Conservation (phyloP, 805 yeast species). For the Candida succiphila region DNA sequence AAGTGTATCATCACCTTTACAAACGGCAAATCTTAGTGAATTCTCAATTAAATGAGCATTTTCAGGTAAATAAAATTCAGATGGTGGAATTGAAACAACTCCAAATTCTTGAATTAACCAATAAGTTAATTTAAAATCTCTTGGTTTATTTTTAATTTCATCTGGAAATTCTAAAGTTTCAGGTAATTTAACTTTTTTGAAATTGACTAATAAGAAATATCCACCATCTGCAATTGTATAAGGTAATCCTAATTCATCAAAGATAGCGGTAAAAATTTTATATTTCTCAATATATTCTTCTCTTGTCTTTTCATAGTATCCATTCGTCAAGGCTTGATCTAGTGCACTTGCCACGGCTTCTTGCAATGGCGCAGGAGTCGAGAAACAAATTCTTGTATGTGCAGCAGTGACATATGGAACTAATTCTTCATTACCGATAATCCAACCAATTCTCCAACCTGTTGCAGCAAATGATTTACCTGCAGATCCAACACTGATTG, state of each 20-base stretch:
- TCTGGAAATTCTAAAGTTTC: constrained; percentile 60
- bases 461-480: constrained; percentile 99
- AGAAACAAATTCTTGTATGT: constrained; percentile 89
- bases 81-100: constrained; percentile 93
- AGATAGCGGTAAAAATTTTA: constrained; percentile 59
- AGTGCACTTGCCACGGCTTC: constrained; percentile 84
- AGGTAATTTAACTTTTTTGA: constrained; percentile 75
- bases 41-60: constrained; percentile 74
- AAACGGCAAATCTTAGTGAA: constrained; percentile 87
- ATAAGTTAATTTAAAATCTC: constrained; percentile 81
- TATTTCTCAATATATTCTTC: constrained; percentile 62
- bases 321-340: constrained; percentile 43
- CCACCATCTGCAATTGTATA: constrained; percentile 92
- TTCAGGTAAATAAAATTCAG: constrained; percentile 76
- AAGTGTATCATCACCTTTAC: constrained; percentile 79
- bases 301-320: constrained; percentile 66
- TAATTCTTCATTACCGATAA: constrained; percentile 77
- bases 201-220: constrained; percentile 83
- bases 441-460: constrained; percentile 98
- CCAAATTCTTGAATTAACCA: constrained; percentile 93
- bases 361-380: constrained; percentile 86
- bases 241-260: constrained; percentile 82
- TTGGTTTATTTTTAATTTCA: constrained; percentile 57
- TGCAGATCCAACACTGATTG: constrained; percentile 91
- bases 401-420: constrained; percentile 78